A percentile compares a stretch with the other conserved stretches of the same genome.
Conservation (phyloP, 2,329 filamentous ascomycete species). For the Botrytis pseudocinerea region DNA sequence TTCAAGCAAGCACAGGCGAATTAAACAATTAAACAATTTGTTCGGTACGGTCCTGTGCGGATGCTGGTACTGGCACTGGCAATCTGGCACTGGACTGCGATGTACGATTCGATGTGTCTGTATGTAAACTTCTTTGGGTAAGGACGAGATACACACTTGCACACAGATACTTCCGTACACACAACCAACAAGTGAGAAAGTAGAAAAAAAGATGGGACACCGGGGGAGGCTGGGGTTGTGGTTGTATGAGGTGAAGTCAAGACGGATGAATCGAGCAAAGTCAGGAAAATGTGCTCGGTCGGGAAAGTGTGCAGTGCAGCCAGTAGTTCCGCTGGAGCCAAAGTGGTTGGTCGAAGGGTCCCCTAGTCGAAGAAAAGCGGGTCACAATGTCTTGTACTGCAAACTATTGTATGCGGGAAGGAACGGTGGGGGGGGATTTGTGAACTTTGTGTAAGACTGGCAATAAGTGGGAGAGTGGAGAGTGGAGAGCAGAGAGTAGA, state of each 20-base stretch:
- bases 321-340: not conserved
- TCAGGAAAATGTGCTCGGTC: conserved; percentile 9
- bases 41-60: not conserved
- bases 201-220: conserved; percentile 12
- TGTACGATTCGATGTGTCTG: conserved; percentile 4
- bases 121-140: not conserved
- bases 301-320: conserved; percentile 17
- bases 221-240: conserved; percentile 18
- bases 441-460: not conserved
- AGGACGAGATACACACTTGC: not conserved
- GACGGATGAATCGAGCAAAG: not conserved
- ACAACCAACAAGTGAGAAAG: conserved; percentile 19
- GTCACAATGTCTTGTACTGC: conserved; percentile 3
- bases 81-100: not conserved
- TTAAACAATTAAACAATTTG: conserved; percentile 19
- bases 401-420: conserved; percentile 20
- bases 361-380: not conserved
- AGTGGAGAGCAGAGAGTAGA: no score
- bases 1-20: conserved; percentile 35
- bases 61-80: conserved; percentile 25
- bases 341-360: conserved; percentile 8
- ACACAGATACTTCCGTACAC: conserved; percentile 10
- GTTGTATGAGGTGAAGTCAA: conserved; percentile 1
- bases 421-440: conserved; percentile 13
- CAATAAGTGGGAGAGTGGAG: not conserved